Conservation (phyloP, 371 early-diverging fungal genomes). For the Hamiltosporidium magnivora region DNA sequence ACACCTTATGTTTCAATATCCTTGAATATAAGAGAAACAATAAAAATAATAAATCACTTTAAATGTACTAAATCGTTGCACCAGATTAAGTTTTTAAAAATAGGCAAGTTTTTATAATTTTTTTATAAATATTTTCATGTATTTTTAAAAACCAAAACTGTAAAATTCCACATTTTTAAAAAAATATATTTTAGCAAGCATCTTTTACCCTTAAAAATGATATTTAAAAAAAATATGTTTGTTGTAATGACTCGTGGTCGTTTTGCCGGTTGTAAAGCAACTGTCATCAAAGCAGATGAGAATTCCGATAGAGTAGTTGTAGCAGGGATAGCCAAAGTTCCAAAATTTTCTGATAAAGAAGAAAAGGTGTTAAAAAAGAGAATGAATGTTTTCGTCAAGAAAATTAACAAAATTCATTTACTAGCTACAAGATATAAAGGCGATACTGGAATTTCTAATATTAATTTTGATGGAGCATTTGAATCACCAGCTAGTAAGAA, state of each 20-base stretch:
- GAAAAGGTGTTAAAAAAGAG: conserved; percentile 14
- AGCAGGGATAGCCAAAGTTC: conserved; percentile 45
- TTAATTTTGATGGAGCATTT: conserved; percentile 16
- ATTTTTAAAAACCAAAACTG: too few species aligned
- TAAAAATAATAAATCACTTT: too few species aligned
- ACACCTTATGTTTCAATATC: too few species aligned
- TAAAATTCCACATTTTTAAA: too few species aligned
- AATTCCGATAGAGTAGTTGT: conserved; percentile 26
- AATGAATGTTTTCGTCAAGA: conserved; percentile 45
- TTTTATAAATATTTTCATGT: too few species aligned
- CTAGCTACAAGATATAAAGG: conserved; percentile 49
- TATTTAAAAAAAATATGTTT: not conserved
- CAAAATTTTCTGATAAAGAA: conserved; percentile 22
- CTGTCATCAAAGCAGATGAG: conserved; percentile 36
- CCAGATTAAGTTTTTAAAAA: too few species aligned
- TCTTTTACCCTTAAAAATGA: too few species aligned
- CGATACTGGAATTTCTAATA: conserved; percentile 35
- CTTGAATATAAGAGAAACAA: too few species aligned
- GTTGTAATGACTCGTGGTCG: conserved; percentile 22
- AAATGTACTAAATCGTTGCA: too few species aligned
- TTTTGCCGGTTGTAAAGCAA: conserved; percentile 50
- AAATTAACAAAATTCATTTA: conserved; percentile 45
- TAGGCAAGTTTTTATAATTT: too few species aligned
- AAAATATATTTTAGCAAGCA: too few species aligned
- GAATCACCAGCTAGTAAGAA: conserved; percentile 24